Base-by-base conservation (phyloP, 139 green algal species). In the Cymbomonas tetramitiformis region DNA sequence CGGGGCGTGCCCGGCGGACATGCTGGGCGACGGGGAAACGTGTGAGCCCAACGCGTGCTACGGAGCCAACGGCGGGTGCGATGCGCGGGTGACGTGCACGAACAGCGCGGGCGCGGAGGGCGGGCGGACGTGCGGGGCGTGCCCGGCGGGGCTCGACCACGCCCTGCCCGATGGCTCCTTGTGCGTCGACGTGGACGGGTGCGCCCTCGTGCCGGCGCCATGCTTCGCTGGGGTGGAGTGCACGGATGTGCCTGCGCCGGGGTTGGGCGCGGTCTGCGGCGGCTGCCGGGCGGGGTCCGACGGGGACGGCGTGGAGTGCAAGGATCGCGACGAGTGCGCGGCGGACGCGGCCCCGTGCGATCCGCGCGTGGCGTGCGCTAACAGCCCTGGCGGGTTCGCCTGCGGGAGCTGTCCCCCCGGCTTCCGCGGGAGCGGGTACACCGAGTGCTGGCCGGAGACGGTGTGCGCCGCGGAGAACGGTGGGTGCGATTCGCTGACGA, bases 401-500 rank as follows among this genome's bases (percentile, higher is more conserved):
- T 58, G 51, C 32, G 26, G 51, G 31, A 18, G 31, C 9, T 58
- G 51, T 33, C 51, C 51, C 19, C n/a, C 29, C 4, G 51, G 51
- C 3, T 58, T 47, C 26, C 5, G 15, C 6, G 51, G 51, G 15
- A 58, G 51, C 51, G 51, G 51, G 15, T 15, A 58, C 19, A 31
- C 29, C 51, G 51, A 18, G 29, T 58, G 51, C 51, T n/a, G n/a
- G n/a, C 3, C 23, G 4, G 26, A 28, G 29, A 47, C 9, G 31
- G 8, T 4, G 28, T 58, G 51, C 51, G 51, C 10, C 8, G 18
- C 23, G 12, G 25, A 46, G 15, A 58, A 58, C 51, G 51, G 51
- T 33, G 51, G 51, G 15, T 58, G 51, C 51, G 51, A 58, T 25
- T 33, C 51, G 28, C 10, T 47, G 10, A 21, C 32, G 51, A 23